Conservation (phyloP, 2,329 filamentous ascomycete species). For the Botryotinia narcissicola region DNA sequence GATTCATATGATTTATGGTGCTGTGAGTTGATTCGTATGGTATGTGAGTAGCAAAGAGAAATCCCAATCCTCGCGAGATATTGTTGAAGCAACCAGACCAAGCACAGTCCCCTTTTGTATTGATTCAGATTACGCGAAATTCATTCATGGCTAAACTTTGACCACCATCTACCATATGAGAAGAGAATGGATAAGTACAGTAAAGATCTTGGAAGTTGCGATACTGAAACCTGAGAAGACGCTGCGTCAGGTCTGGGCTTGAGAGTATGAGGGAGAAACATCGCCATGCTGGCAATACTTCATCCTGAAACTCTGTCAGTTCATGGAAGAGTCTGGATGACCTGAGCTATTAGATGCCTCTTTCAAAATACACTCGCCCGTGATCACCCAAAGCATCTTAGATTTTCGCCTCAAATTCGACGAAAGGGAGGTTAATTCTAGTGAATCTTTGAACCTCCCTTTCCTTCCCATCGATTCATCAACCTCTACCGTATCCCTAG, state of each 20-base stretch:
- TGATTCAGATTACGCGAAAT: not conserved
- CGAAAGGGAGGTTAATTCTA: not conserved
- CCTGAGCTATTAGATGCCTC: not conserved
- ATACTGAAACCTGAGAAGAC: not conserved
- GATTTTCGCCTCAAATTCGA: not conserved
- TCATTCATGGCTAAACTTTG: not conserved
- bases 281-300: not conserved
- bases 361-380: not conserved
- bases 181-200: not conserved
- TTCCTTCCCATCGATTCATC: not conserved
- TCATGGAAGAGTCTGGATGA: not conserved
- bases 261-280: not conserved
- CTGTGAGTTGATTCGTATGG: not conserved
- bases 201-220: not conserved
- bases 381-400: not conserved
- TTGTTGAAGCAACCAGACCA: not conserved
- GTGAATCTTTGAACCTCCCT: not conserved
- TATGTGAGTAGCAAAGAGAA: not conserved
- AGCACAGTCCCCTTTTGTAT: not conserved
- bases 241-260: not conserved
- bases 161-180: not conserved
- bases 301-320: not conserved
- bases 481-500: not conserved
- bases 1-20: not conserved
- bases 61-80: not conserved